These are phyloP conservation scores for Senna tora DNA, from an alignment of 306 rosid genomes.

Conservation along the genomic window DNA sequence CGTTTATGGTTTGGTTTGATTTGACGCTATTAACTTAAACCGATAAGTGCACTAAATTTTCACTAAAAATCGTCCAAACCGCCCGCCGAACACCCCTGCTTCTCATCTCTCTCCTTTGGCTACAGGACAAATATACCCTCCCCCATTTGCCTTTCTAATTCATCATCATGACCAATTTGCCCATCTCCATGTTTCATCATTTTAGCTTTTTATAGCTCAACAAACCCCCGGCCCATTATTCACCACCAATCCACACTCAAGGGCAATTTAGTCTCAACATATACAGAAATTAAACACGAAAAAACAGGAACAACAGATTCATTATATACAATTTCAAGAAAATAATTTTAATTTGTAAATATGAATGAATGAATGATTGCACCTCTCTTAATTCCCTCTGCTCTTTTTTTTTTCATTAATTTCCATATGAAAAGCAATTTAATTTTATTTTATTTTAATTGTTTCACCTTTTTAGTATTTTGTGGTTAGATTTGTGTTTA, in stretches of 20 bases:
- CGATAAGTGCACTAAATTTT: too few relatives aligned
- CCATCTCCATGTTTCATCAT: slow-evolving; percentile 37
- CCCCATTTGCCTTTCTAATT: slow-evolving; percentile 29
- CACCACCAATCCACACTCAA: not conserved
- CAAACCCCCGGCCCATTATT: slow-evolving; percentile 10
- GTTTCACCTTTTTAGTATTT: slow-evolving; percentile 51
- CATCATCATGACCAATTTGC: slow-evolving; percentile 45
- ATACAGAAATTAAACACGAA: not conserved
- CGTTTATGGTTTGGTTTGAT: too few relatives aligned
- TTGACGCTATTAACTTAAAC: too few relatives aligned
- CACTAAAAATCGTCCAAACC: too few relatives aligned
- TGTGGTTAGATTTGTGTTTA: slow-evolving; percentile 42
- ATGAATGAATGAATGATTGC: not conserved
- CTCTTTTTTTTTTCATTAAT: slow-evolving; percentile 11
- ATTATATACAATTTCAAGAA: too few relatives aligned
- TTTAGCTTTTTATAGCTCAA: slow-evolving; percentile 6
- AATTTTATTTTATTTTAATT: slow-evolving; percentile 44
- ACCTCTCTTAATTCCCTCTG: not conserved
- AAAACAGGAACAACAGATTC: too few relatives aligned
- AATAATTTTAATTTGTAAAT: too few relatives aligned
- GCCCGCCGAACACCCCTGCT: too few relatives aligned
- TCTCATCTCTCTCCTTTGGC: slow-evolving; percentile 43
- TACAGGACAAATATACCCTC: slow-evolving; percentile 50
- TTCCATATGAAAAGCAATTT: slow-evolving; percentile 45
- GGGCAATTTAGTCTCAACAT: slow-evolving; percentile 28